Evolutionary conservation across 352 stramenopile genomes (phyloP).

Genomic region (Globisporangium takayamanum): DNA sequence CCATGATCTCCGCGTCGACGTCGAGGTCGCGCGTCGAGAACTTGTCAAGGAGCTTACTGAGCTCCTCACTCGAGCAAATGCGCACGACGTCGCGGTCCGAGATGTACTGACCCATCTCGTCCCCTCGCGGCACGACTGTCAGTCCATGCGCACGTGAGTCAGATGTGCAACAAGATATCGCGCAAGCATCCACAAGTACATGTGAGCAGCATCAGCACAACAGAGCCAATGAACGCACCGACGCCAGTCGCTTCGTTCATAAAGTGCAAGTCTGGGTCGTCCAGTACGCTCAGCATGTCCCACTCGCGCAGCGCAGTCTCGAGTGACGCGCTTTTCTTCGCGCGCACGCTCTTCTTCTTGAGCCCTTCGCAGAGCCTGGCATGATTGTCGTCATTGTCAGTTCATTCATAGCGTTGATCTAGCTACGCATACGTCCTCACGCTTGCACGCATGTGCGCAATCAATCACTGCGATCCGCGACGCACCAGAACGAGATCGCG

Average conservation of each 20-base stretch:
- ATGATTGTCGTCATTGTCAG: background rate
- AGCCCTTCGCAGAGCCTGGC: slow-evolving; percentile 60
- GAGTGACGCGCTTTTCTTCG: slow-evolving; percentile 40
- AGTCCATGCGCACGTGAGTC: background rate
- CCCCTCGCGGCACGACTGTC: slow-evolving; percentile 41
- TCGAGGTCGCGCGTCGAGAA: slow-evolving; percentile 54
- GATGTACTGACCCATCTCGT: slow-evolving; percentile 58
- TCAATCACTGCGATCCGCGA: background rate
- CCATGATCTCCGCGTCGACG: slow-evolving; percentile 62
- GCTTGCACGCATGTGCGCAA: background rate
- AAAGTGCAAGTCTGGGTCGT: slow-evolving; percentile 42
- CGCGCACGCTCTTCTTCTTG: slow-evolving; percentile 58
- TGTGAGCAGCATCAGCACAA: background rate
- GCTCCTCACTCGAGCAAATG: slow-evolving; percentile 50
- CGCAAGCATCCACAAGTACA: background rate
- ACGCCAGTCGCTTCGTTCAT: slow-evolving; percentile 74
- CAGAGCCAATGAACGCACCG: slow-evolving; percentile 9
- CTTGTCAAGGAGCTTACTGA: slow-evolving; percentile 58
- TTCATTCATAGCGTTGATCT: background rate
- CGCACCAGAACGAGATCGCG: slow-evolving; percentile 57
- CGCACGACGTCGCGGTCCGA: slow-evolving; percentile 67
- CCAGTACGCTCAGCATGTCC: slow-evolving; percentile 34
- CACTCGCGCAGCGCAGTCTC: slow-evolving; percentile 33
- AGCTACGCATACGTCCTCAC: background rate
- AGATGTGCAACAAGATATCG: background rate